Evolutionary conservation across 176 grass and related monocot genomes (phyloP).

Genomic region (Eleusine indica): DNA sequence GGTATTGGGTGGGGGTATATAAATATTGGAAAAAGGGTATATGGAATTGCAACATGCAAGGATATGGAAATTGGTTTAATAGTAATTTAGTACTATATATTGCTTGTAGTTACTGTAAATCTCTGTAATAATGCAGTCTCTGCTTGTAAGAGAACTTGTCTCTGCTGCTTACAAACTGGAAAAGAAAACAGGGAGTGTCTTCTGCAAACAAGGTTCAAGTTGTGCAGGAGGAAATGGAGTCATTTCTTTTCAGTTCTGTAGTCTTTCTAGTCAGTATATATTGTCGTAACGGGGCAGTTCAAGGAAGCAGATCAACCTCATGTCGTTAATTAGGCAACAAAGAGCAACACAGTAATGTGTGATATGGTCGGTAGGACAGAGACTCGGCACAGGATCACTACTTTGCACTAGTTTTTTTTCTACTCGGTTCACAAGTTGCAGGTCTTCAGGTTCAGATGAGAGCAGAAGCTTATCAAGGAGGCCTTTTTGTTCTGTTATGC

Average conservation of each 20-base stretch:
- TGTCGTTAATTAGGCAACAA: not conserved
- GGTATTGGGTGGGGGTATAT: constrained; percentile 39
- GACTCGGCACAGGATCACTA: not conserved
- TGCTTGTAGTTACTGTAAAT: constrained; percentile 40
- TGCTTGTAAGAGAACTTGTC: not conserved
- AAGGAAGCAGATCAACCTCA: not conserved
- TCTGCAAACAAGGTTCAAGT: not conserved
- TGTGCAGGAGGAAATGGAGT: not conserved
- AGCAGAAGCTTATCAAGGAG: constrained; percentile 5
- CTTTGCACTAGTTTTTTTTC: not conserved
- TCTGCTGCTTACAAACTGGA: not conserved
- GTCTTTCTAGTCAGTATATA: not conserved
- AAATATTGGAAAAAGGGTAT: constrained; percentile 44
- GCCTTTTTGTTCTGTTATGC: constrained; percentile 16
- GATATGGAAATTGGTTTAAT: constrained; percentile 37
- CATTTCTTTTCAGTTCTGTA: not conserved
- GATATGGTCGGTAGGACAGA: not conserved
- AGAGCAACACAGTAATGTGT: not conserved
- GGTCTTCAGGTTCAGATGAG: constrained; percentile 19
- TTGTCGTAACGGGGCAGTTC: not conserved
- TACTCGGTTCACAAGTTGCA: not conserved
- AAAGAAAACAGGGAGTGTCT: not conserved
- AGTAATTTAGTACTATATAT: constrained; percentile 34
- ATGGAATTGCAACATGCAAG: constrained; percentile 39
- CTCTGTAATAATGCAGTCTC: not conserved